A percentile compares a stretch with the other conserved stretches of the same genome.
Conservation (phyloP, 768 basidiomycete species). For the Rhodosporidiobolus odoratus region DNA sequence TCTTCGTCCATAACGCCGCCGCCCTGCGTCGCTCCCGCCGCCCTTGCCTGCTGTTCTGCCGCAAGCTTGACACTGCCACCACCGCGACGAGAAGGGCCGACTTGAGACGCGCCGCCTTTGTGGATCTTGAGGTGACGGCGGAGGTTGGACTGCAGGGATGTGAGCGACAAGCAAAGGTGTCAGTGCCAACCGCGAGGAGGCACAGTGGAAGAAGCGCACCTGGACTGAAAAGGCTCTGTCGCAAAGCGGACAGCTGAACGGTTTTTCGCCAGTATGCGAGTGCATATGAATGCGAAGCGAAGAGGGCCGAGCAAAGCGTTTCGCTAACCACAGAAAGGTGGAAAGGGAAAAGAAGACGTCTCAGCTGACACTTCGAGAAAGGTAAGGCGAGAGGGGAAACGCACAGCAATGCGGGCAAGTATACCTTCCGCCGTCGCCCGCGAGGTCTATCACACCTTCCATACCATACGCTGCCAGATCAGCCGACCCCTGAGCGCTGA, state of each 20-base stretch:
- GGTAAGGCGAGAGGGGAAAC: neutral
- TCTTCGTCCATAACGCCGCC: neutral
- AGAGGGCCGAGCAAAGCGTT: slow-evolving; percentile 39
- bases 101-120: slow-evolving; percentile 4
- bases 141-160: slow-evolving; percentile 29
- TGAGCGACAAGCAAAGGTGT: neutral
- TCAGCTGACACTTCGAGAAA: too few species aligned
- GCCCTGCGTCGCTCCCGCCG: neutral
- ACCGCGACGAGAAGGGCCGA: neutral
- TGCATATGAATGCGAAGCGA: slow-evolving; percentile 38
- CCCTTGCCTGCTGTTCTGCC: neutral
- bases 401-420: slow-evolving; percentile 35
- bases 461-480: slow-evolving; percentile 1
- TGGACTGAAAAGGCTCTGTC: slow-evolving; percentile 39
- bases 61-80: neutral
- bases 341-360: neutral
- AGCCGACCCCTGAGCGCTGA: neutral
- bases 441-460: neutral
- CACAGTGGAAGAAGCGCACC: neutral
- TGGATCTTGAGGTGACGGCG: slow-evolving; percentile 37
- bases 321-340: slow-evolving; percentile 6
- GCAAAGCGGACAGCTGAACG: slow-evolving; percentile 36
- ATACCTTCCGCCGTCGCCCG: slow-evolving; percentile 15
- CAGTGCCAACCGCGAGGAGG: neutral
- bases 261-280: slow-evolving; percentile 42